Evolutionary conservation across 768 basidiomycete genomes (phyloP).

Genomic region (Leccinum disarticulatum): DNA sequence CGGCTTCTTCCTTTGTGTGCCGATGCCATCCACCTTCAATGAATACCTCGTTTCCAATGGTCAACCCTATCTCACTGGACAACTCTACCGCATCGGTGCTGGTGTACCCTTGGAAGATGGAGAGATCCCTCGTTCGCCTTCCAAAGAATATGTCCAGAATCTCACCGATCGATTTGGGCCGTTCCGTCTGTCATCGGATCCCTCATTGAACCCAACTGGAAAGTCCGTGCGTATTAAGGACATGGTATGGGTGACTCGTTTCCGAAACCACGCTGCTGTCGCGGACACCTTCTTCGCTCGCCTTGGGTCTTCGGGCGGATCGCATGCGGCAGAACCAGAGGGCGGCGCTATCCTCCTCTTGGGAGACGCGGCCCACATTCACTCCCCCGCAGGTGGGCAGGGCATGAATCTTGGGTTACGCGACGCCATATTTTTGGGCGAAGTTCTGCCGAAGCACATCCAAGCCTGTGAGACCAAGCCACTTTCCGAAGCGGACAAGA

Average conservation of each 20-base stretch:
- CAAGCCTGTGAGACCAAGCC: too few species aligned
- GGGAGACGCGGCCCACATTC: background rate
- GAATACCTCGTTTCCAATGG: background rate
- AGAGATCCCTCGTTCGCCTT: slow-evolving; percentile 26
- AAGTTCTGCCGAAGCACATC: background rate
- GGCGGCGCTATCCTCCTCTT: background rate
- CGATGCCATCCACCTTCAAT: slow-evolving; percentile 9
- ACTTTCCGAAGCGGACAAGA: too few species aligned
- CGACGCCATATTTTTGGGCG: background rate
- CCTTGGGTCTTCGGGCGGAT: slow-evolving; percentile 13
- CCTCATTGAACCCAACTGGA: slow-evolving; percentile 34
- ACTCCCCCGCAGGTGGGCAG: background rate
- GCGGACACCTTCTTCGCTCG: slow-evolving; percentile 41
- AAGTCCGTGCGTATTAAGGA: slow-evolving; percentile 37
- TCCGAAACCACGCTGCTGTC: slow-evolving; percentile 46
- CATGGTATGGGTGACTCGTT: slow-evolving; percentile 47
- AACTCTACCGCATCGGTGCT: background rate
- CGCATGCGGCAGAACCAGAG: slow-evolving; percentile 1
- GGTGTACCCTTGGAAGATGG: background rate
- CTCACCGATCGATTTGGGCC: slow-evolving; percentile 44
- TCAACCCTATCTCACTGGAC: background rate
- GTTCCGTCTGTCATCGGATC: slow-evolving; percentile 34
- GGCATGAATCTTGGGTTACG: background rate
- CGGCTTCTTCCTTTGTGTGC: slow-evolving; percentile 16
- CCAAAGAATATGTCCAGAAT: slow-evolving; percentile 44